Evolutionary conservation across 306 rosid species (phyloP), one percentile per base, ranked within the genome.

Genomic region (Lotus japonicus): DNA sequence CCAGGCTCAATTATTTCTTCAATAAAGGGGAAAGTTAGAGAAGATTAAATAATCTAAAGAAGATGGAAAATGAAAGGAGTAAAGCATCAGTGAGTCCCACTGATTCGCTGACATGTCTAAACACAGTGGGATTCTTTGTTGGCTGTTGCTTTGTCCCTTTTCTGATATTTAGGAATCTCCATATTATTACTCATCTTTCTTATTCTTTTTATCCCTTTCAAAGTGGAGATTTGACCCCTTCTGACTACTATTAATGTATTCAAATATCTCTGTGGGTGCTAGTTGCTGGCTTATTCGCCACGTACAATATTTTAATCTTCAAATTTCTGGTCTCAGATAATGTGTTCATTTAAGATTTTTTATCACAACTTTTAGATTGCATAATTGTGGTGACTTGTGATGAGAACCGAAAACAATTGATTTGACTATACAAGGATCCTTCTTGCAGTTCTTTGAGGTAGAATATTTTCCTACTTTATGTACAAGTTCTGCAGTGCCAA

Each of bases 181-280:
- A 9, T 73, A 11, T 74, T 73, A 11, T 74, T 51, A 42, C 52
- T 74, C 67, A 35, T 74, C 33, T 64, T 81, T 72, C 78, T 31
- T 74, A 61, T 67, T 70, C 71, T 46, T 16, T 62, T 66, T 77
- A 68, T 69, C 75, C 77, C 80, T 67, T 83, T 56, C 64, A 63
- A 81, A 82, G 87, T 79, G 77, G 81, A 62, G 74, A 74, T 79
- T 78, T 73, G 81, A 75, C 84, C 55, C 63, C 68, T 64, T 31
- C 54, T 41, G 48, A 66, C 66, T 54, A 23, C 54, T 65, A 49
- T 66, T 62, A 39, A 41, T 71, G 51, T 17, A 41, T 75, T 41
- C 68, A 58, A 62, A 71, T 77, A 33, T 71, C 60, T 64, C 76
- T 33, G 73, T 55, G 74, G 77, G 62, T 74, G 64, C 66, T 76